Evolutionary conservation across 2,329 filamentous ascomycete species (phyloP).

Genomic region (Pseudopithomyces chartarum): DNA sequence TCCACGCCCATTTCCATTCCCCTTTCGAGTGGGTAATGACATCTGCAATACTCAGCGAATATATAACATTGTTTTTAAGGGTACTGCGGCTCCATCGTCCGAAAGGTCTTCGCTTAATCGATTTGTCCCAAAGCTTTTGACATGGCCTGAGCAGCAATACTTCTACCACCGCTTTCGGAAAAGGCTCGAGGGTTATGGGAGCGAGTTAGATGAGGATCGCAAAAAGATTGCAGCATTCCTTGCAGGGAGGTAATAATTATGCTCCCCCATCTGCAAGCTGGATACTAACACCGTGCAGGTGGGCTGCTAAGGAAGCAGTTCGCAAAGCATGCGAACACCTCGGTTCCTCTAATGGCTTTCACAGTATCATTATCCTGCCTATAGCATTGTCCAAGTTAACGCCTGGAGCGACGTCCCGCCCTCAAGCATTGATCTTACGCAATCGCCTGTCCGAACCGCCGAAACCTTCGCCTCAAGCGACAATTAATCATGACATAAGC

Average conservation of each 20-base stretch:
- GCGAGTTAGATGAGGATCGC: constrained; percentile 8
- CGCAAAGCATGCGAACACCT: constrained; percentile 51
- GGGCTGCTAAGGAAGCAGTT: constrained; percentile 58
- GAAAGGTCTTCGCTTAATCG: constrained; percentile 13
- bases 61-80: constrained; percentile 56
- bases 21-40: constrained; percentile 75
- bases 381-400: constrained; percentile 7
- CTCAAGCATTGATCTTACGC: constrained; percentile 33
- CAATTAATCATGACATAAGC: background rate
- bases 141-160: constrained; percentile 36
- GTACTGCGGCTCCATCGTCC: constrained; percentile 1
- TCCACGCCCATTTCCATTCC: constrained; percentile 64
- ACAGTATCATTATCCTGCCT: constrained; percentile 48
- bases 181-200: constrained; percentile 7
- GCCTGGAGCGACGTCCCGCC: constrained; percentile 20
- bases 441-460: constrained; percentile 16
- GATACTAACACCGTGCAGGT: constrained; percentile 37
- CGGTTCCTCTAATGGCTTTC: constrained; percentile 29
- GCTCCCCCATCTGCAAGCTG: background rate
- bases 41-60: constrained; percentile 75
- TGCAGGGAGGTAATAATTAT: constrained; percentile 41
- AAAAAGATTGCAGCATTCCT: constrained; percentile 32
- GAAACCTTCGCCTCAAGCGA: background rate
- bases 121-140: constrained; percentile 34
- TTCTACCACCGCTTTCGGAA: constrained; percentile 35